Evolutionary conservation across 169 alveolate species (phyloP).

Genomic region (Neospora caninum): DNA sequence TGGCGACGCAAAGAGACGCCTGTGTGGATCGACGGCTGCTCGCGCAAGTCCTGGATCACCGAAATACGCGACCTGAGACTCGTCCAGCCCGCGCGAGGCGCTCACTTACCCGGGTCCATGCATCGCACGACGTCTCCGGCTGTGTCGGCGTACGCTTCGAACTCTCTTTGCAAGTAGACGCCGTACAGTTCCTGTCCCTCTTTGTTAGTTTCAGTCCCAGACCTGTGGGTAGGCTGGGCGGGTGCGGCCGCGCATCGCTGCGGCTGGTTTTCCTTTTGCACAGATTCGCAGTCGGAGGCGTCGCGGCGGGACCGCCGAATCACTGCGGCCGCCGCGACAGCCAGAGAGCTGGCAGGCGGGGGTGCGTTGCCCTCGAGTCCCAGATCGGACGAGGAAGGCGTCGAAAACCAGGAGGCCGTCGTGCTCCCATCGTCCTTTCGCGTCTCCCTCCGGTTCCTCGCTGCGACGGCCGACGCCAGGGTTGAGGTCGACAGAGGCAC

Average conservation of each 20-base stretch:
- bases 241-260: background rate
- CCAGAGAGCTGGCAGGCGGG: background rate
- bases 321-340: background rate
- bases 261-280: background rate
- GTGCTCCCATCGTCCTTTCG: background rate
- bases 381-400: background rate
- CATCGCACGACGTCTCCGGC: constrained; percentile 35
- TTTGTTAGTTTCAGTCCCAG: background rate
- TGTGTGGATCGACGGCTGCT: too few species aligned
- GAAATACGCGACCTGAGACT: too few species aligned
- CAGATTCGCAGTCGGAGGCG: background rate
- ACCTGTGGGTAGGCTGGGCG: background rate
- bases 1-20: too few species aligned
- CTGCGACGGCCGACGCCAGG: background rate
- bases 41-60: too few species aligned
- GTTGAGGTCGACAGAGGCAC: background rate
- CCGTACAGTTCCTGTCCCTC: constrained; percentile 8
- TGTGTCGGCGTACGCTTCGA: constrained; percentile 39
- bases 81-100: background rate
- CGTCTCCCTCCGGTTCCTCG: background rate
- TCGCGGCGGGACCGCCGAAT: background rate
- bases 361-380: background rate
- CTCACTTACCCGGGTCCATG: background rate
- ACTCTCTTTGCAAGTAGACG: background rate
- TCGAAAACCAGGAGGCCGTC: background rate